Evolutionary conservation across 768 basidiomycete species (phyloP), one percentile per base, ranked within the genome.

Genomic region (Suillus subaureus): DNA sequence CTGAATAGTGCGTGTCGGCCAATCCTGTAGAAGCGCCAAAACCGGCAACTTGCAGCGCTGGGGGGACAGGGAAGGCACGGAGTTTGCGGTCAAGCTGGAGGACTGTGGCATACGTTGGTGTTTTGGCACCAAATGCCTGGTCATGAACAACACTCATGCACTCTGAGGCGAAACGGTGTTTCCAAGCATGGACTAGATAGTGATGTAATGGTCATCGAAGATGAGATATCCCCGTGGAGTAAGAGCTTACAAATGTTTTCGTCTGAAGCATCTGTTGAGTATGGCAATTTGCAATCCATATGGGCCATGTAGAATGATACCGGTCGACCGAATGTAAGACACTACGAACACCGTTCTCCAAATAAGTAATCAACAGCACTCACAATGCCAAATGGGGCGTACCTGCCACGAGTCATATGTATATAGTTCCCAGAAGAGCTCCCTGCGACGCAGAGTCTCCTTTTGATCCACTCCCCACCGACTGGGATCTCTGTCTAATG

Each of bases 141-240:
- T 90, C 89, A 67, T 89, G 87, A 62, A 90, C 81, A 7, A 87
- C 77, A 43, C 85, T 85, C 86, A 90, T 87, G 70, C 89, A 90
- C 71, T 89, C 87, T 1, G 87, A 85, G 23, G 83, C 79, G 66
- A 89, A 90, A 35, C 86, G 83, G 69, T 90, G 88, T 75, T 90
- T 90, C 89, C 89, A 90, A 26, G 84, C 81, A 66, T 88, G 83
- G 74, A 84, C 89, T 90, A n/a, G 4, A 1, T 43, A 64, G 61
- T 58, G 21, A 64, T 45, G 23, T 61, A 42, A 39, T 56, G n/a
- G 58, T 62, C n/a, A 49, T 56, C 54, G 56, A 47, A 37, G n/a
- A 40, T 15, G 16, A 39, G 18, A 15, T 39, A 37, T 60, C 26
- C 26, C 58, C 40, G 28, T 31, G 42, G 12, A 6, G 54, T 58